A percentile compares a stretch with the other conserved stretches of the same genome.
Evolutionary conservation across 768 basidiomycete species (phyloP).

Genomic region (Suillus variegatus): DNA sequence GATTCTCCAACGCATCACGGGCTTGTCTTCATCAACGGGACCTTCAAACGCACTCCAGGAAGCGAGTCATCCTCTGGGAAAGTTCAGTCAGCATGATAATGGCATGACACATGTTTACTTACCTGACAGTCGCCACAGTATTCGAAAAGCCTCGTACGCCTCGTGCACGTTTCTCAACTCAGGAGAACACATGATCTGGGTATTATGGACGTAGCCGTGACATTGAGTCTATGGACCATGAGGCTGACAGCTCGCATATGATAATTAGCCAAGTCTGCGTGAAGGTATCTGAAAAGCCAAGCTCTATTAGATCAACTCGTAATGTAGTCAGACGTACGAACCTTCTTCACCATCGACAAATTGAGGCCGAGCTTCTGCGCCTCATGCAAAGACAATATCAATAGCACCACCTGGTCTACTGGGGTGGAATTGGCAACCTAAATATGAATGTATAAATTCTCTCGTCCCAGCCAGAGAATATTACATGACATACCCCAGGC

Average conservation of each 20-base stretch:
- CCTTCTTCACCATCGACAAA: no score
- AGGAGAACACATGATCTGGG: slow-evolving; percentile 65
- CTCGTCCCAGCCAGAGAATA: no score
- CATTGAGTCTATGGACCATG: slow-evolving; percentile 70
- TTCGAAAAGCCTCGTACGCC: slow-evolving; percentile 86
- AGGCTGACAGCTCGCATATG: slow-evolving; percentile 81
- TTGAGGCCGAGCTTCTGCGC: no score
- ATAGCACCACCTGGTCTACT: no score
- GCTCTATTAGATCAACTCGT: slow-evolving; percentile 5
- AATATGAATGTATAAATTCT: no score
- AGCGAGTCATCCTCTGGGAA: slow-evolving; percentile 73
- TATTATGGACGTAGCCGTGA: slow-evolving; percentile 63
- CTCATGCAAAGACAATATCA: no score
- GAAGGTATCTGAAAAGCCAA: slow-evolving; percentile 68
- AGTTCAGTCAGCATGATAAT: slow-evolving; percentile 11
- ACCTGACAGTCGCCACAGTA: slow-evolving; percentile 91
- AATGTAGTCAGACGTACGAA: slow-evolving; percentile 14
- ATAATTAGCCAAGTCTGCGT: slow-evolving; percentile 63
- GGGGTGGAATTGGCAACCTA: no score
- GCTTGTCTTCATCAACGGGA: slow-evolving; percentile 82
- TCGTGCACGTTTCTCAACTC: slow-evolving; percentile 49
- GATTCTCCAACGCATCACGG: slow-evolving; percentile 84
- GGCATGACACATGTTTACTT: slow-evolving; percentile 16
- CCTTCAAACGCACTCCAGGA: slow-evolving; percentile 81
- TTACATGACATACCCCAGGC: no score